Percentiles rank a stretch among this genome's conserved stretches.
Evolutionary conservation across 768 basidiomycete species (phyloP).

Genomic region (Amanita rimosa): DNA sequence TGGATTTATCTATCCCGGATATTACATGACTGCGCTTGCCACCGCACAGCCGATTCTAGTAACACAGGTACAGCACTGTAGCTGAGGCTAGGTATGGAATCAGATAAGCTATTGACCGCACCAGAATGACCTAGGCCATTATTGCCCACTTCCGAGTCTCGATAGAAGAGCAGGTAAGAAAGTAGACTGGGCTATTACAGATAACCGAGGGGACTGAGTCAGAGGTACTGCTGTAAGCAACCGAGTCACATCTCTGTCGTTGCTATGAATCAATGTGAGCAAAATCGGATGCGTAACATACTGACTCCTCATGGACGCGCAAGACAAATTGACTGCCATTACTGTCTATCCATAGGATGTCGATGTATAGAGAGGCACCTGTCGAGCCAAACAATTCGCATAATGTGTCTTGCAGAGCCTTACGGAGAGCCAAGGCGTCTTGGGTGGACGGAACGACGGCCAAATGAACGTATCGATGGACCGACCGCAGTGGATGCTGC

Average conservation of each 20-base stretch:
- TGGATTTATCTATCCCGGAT: constrained; percentile 12
- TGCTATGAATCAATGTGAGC: not conserved
- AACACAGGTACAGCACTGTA: too few relatives aligned
- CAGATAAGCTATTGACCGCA: too few relatives aligned
- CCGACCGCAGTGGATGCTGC: constrained; percentile 13
- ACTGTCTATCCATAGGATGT: constrained; percentile 43
- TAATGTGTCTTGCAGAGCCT: constrained; percentile 43
- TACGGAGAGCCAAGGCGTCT: constrained; percentile 38
- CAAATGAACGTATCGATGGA: constrained; percentile 37
- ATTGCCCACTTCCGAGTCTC: too few relatives aligned
- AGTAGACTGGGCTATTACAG: constrained; percentile 25
- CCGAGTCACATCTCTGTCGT: constrained; percentile 22
- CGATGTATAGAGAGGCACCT: constrained; percentile 39
- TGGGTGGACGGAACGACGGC: constrained; percentile 23
- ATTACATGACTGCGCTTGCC: not conserved
- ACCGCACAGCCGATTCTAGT: too few relatives aligned
- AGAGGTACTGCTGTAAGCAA: constrained; percentile 23
- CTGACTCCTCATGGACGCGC: constrained; percentile 29
- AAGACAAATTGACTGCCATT: constrained; percentile 29
- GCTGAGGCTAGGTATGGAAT: too few relatives aligned
- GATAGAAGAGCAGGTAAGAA: constrained; percentile 28
- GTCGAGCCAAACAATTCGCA: constrained; percentile 44
- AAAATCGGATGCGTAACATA: constrained; percentile 3
- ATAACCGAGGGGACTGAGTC: constrained; percentile 20
- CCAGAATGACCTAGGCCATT: too few relatives aligned